These are phyloP conservation scores for Smittium mucronatum DNA, from an alignment of 371 early-diverging fungal genomes.

Conservation along the genomic window DNA sequence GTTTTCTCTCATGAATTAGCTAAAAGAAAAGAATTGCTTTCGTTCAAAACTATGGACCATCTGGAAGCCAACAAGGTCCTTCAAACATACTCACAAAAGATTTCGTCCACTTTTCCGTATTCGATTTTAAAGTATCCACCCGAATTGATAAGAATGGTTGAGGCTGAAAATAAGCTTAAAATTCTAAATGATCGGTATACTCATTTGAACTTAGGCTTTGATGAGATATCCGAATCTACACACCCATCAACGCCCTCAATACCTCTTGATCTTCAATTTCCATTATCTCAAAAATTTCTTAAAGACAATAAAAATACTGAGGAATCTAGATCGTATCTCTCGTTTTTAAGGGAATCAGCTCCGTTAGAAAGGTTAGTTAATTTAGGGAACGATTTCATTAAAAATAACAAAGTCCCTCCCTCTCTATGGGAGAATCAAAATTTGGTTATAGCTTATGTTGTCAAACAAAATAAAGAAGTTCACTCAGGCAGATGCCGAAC, in stretches of 20 bases:
- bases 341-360: slow-evolving; percentile 32
- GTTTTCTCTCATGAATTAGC: slow-evolving; percentile 24
- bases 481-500: background rate
- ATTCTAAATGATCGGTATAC: slow-evolving; percentile 1
- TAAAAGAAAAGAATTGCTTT: background rate
- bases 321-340: slow-evolving; percentile 25
- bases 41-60: background rate
- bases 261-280: slow-evolving; percentile 15
- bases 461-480: slow-evolving; percentile 13
- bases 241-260: background rate
- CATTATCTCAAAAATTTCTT: slow-evolving; percentile 25
- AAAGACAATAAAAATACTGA: slow-evolving; percentile 28
- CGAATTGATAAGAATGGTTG: slow-evolving; percentile 49
- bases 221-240: background rate
- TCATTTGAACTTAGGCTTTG: background rate
- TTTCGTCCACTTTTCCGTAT: background rate
- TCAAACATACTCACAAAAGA: slow-evolving; percentile 14
- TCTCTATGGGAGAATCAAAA: slow-evolving; percentile 34
- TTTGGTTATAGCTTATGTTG: slow-evolving; percentile 25
- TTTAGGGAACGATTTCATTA: slow-evolving; percentile 26
- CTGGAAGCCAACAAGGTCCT: background rate
- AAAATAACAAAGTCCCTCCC: slow-evolving; percentile 25
- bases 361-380: slow-evolving; percentile 24
- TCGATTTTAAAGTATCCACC: slow-evolving; percentile 46
- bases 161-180: slow-evolving; percentile 39